Evolutionary conservation across 805 yeast species (phyloP), one percentile per base, ranked within the genome.

Genomic region (Nakazawaea ishiwadae): DNA sequence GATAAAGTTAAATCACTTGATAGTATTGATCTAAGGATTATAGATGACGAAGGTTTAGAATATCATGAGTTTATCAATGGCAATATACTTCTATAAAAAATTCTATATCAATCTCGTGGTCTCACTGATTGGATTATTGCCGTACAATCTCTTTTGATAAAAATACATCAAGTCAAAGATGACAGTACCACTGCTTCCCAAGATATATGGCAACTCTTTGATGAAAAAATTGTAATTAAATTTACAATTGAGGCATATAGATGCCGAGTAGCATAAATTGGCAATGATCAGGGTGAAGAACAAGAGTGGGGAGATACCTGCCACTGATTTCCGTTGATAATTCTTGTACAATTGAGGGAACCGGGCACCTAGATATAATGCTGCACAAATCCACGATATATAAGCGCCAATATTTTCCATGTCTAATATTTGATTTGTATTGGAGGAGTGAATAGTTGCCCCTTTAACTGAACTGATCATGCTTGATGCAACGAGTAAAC

Each of bases 141-240:
- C 51, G 44, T 64, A 65, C 5, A 61, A 28, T 59, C 63, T 63
- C 34, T 75, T 61, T 54, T 84, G 93, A 55, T 79, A 80, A 52
- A 83, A 81, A 55, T 81, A 83, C 3, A 77, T 62, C 29, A 79
- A 46, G 57, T 90, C 97, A 59, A 90, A 88, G 3, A 79, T 49
- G 15, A 89, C 73, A 0, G 97, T 89, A 6, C 97, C 96, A 0
- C 87, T 74, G 49, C 93, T 81, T 1, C 97, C 96, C 19, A 88
- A 53, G 24, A 91, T 69, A 54, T 81, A 90, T 0, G 97, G 96
- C 40, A 87, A 56, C 52, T 89, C 96, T 35, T 77, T 79, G 48
- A 65, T 49, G 20, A 88, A 60, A 54, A 84, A 90, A 6, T 49
- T 62, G 47, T 23, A 67, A 42, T 58, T 39, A 35, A 77, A 79